Evolutionary conservation across 495 filamentous ascomycete genomes (phyloP).

Genomic region (Hamigera avellanea): DNA sequence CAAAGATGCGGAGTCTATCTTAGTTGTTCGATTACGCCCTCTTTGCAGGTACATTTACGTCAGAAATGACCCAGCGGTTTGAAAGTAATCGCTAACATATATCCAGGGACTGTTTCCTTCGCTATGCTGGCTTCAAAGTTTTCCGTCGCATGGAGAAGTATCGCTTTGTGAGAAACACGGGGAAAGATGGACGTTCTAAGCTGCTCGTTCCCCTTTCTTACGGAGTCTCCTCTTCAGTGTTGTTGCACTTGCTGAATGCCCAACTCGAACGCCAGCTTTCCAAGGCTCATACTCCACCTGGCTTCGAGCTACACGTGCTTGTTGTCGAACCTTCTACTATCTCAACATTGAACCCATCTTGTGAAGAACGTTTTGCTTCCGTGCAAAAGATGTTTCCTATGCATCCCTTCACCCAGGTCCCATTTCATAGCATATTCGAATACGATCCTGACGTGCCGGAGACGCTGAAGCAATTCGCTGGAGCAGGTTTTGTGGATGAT

Average conservation of each 20-base stretch:
- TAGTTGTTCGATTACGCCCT: conserved; percentile 30
- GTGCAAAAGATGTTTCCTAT: conserved; percentile 43
- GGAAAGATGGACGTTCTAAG: conserved; percentile 28
- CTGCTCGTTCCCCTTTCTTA: conserved; percentile 73
- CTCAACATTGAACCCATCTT: conserved; percentile 10
- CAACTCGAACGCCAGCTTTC: conserved; percentile 50
- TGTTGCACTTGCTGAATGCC: conserved; percentile 63
- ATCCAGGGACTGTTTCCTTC: conserved; percentile 59
- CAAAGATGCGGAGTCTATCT: conserved; percentile 21
- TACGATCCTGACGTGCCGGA: conserved; percentile 21
- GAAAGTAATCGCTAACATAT: conserved; percentile 9
- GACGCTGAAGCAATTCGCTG: conserved; percentile 16
- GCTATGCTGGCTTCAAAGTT: conserved; percentile 64
- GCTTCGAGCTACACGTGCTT: conserved; percentile 56
- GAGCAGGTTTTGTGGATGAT: conserved; percentile 17
- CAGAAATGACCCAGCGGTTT: not conserved
- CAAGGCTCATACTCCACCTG: conserved; percentile 40
- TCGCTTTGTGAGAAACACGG: conserved; percentile 24
- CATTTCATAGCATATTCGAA: conserved; percentile 47
- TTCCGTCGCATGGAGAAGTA: conserved; percentile 67
- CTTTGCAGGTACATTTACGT: conserved; percentile 34
- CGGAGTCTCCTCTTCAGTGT: conserved; percentile 66
- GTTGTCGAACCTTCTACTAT: conserved; percentile 48
- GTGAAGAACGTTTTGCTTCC: conserved; percentile 21
- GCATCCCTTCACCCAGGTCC: conserved; percentile 41